These are phyloP conservation scores for Lachancea kluyveri DNA, from an alignment of 805 yeast genomes.

Conservation along the genomic window DNA sequence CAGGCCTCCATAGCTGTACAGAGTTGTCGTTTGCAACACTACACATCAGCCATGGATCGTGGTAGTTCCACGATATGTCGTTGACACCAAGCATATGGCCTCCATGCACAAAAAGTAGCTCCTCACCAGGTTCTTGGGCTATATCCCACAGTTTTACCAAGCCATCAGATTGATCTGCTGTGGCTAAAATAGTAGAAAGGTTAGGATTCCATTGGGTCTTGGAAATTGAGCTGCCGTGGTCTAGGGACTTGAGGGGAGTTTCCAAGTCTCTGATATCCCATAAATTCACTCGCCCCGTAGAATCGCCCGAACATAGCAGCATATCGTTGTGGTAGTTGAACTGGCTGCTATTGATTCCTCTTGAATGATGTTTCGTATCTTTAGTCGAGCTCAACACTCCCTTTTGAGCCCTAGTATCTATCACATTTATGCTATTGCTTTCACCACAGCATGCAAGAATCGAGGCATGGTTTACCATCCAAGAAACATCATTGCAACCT, in stretches of 20 bases:
- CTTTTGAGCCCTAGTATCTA: conserved; percentile 42
- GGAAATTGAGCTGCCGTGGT: conserved; percentile 49
- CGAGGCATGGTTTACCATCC: conserved; percentile 57
- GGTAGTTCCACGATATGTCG: conserved; percentile 77
- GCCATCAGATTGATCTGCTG: conserved; percentile 60
- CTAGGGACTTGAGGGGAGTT: conserved; percentile 25
- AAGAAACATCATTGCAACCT: conserved; percentile 68
- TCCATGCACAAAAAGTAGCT: conserved; percentile 59
- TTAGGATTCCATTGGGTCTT: conserved; percentile 69
- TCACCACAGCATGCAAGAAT: conserved; percentile 67
- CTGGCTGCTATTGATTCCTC: conserved; percentile 51
- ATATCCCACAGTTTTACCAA: conserved; percentile 60
- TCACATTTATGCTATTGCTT: conserved; percentile 41
- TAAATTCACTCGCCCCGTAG: conserved; percentile 45
- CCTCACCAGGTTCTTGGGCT: conserved; percentile 23
- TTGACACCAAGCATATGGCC: conserved; percentile 88
- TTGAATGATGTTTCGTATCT: conserved; percentile 13
- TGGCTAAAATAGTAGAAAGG: conserved; percentile 47
- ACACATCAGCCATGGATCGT: conserved; percentile 62
- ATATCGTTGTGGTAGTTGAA: conserved; percentile 52
- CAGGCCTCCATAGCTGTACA: conserved; percentile 81
- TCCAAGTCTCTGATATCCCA: conserved; percentile 59
- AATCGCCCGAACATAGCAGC: conserved; percentile 63
- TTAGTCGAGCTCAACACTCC: conserved; percentile 7
- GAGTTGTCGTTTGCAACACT: conserved; percentile 83